Evolutionary conservation across 140 eudicot genomes (phyloP), one percentile per base, ranked within the genome.

Genomic region (Ambrosia hybrid): DNA sequence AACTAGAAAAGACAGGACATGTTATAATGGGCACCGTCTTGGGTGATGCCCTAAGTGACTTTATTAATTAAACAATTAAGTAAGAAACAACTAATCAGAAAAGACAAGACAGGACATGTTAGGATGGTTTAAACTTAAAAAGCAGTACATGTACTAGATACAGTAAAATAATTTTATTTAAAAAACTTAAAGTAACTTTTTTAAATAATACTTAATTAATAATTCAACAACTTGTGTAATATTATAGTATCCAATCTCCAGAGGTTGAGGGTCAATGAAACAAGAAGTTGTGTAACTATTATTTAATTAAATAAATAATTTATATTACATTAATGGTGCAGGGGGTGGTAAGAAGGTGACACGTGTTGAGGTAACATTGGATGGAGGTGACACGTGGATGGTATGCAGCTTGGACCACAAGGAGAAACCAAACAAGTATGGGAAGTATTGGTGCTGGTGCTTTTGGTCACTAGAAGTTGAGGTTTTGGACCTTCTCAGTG

Each of bases 391-490:
- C n/a, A 84, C 95, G 43, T 94, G 97, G 97, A 82, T 75, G 4
- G 86, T 88, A 17, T 69, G 88, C 43, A 73, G 37, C 1, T 34
- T 94, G 81, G 97, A 94, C 64, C 90, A 71, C 59, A 91, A 67
- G 8, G 99, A 94, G 75, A 94, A 83, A 83, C 85, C 89, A 21
- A 94, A 76, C 81, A 86, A 83, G 70, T 94, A 88, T 63, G 97
- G 92, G 6, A 90, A 86, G n/a, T 94, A 86, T 51, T 90, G 99
- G 99, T 90, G 97, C 33, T 94, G 99, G 99, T 94, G 99, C 52
- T 90, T 94, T 74, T 94, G 99, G 99, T 90, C 97, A 3, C 71
- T 90, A 1, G 96, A 94, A 73, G 96, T 94, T 11, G 97, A 94
- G 74, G 97, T 94, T 9, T 61, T 94, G 14, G 96, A 90, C 81